A percentile compares a stretch with the other conserved stretches of the same genome.
Evolutionary conservation across 768 basidiomycete species (phyloP).

Genomic region (Pleurotus cornucopiae): DNA sequence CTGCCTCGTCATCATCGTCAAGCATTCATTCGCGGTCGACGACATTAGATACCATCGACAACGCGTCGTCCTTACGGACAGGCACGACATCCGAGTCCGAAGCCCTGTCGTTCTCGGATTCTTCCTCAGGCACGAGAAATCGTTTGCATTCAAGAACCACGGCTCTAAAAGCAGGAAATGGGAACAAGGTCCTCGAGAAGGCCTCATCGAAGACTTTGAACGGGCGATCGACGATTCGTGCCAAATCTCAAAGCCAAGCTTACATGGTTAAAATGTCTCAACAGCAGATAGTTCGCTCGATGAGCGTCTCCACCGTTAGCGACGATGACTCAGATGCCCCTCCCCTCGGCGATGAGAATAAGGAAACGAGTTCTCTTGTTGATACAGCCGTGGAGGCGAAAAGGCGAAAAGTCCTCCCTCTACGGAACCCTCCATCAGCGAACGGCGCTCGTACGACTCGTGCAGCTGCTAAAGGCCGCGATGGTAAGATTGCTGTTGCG

Average conservation of each 20-base stretch:
- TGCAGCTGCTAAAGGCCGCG: not conserved
- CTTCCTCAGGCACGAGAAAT: conserved; percentile 38
- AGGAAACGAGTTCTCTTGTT: not conserved
- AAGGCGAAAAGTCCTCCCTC: conserved; percentile 4
- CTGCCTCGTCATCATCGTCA: conserved; percentile 8
- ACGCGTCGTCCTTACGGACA: conserved; percentile 32
- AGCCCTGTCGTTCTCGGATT: conserved; percentile 17
- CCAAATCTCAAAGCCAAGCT: not conserved
- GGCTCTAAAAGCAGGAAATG: not conserved
- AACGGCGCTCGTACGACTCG: not conserved
- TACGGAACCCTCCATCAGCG: not conserved
- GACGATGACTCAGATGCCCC: conserved; percentile 7
- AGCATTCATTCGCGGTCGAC: conserved; percentile 18
- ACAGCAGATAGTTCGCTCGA: conserved; percentile 5
- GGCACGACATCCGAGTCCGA: conserved; percentile 36
- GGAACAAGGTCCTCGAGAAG: not conserved
- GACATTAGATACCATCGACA: conserved; percentile 33
- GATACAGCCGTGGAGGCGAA: not conserved
- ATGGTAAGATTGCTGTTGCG: not conserved
- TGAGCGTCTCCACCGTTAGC: conserved; percentile 1
- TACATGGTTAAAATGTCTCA: conserved; percentile 1
- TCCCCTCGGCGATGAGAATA: not conserved
- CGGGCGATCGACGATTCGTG: not conserved
- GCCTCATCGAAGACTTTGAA: not conserved
- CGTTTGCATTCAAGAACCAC: conserved; percentile 21